Evolutionary conservation across 1,284 basidiomycete genomes (phyloP).

Genomic region (Moesziomyces globuligerus): DNA sequence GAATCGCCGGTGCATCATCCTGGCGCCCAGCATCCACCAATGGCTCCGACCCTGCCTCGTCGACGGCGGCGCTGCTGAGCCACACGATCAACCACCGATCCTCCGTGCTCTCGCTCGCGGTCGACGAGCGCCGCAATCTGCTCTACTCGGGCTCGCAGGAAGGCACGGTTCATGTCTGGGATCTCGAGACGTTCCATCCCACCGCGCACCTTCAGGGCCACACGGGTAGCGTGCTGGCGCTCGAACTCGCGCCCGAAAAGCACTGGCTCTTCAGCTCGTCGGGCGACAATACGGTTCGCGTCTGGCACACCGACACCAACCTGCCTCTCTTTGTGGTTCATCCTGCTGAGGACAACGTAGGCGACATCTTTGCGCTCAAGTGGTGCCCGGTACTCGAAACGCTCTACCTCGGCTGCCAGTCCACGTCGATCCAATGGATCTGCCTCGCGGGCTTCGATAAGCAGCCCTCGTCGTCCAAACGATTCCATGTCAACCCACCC

Average conservation of each 20-base stretch:
- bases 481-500: too few relatives aligned
- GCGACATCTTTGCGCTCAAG: constrained; percentile 83
- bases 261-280: constrained; percentile 57
- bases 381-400: constrained; percentile 80
- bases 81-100: constrained; percentile 54
- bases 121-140: constrained; percentile 47
- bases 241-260: constrained; percentile 77
- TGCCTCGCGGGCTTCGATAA: constrained; percentile 32
- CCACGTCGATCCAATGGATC: constrained; percentile 72
- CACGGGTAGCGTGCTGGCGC: constrained; percentile 82
- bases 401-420: constrained; percentile 85
- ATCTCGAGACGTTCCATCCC: constrained; percentile 47
- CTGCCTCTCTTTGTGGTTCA: constrained; percentile 79
- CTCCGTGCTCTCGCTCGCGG: constrained; percentile 56
- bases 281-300: constrained; percentile 70
- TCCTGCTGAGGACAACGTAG: constrained; percentile 85
- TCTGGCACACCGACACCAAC: constrained; percentile 84
- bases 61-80: constrained; percentile 19
- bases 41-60: constrained; percentile 1
- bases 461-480: not conserved
- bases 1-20: constrained; percentile 1
- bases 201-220: constrained; percentile 73
- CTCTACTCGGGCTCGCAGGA: constrained; percentile 56
- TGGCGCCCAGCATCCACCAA: not conserved
- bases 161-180: constrained; percentile 56